Percentiles rank a stretch among this genome's conserved stretches.
Conservation (phyloP, 2,329 filamentous ascomycete genomes). For the Pseudocercospora crystallina region DNA sequence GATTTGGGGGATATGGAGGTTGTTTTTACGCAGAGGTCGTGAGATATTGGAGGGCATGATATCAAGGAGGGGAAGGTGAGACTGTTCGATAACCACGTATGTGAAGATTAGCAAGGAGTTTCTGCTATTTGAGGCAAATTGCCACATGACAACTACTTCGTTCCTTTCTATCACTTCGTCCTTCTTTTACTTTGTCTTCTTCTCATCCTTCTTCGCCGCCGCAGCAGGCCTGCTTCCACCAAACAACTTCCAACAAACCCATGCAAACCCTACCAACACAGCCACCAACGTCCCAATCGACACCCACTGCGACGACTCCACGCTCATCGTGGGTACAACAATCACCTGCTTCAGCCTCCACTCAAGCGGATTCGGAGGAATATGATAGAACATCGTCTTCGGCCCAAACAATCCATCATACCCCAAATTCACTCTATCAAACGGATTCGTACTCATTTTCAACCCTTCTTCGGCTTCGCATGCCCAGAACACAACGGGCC, state of each 20-base stretch:
- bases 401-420: constrained; percentile 79
- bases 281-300: constrained; percentile 44
- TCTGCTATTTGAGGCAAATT: no score
- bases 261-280: constrained; percentile 46
- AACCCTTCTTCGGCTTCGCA: constrained; percentile 66
- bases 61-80: no score
- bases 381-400: constrained; percentile 80
- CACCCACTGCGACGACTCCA: constrained; percentile 37
- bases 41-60: background rate
- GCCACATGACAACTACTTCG: no score
- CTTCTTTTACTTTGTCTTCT: no score
- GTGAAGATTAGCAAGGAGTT: no score
- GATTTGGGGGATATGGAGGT: constrained; percentile 29
- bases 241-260: constrained; percentile 44
- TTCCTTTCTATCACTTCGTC: no score
- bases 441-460: constrained; percentile 75
- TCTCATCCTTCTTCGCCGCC: no score
- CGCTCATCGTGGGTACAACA: constrained; percentile 44
- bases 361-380: constrained; percentile 34
- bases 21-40: constrained; percentile 21
- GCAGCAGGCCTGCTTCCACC: background rate
- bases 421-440: constrained; percentile 80
- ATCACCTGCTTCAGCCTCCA: constrained; percentile 24
- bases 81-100: no score
- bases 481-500: constrained; percentile 87